Base-by-base conservation (phyloP, 2,329 filamentous ascomycete genomes). In the Pseudocercospora musae region DNA sequence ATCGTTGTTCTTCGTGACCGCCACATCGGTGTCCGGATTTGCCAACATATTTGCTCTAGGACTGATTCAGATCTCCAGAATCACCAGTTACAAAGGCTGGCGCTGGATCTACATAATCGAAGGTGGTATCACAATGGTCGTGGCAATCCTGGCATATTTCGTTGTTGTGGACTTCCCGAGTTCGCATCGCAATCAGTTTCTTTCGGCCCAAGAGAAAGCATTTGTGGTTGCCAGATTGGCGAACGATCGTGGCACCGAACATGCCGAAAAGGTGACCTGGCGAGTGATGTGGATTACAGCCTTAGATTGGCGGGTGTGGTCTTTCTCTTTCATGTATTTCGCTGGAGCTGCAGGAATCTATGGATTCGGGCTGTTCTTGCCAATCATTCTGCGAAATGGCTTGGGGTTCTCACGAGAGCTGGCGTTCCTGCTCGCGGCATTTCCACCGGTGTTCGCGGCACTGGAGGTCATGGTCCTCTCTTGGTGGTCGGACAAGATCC, bases 351-450 rank as follows among this genome's bases (percentile, higher is more conserved):
- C 88, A 13, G 84, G 89, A 55, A 82, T 83, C 2, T 94, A 94
- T 73, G 86, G 89, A 0, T 84, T 94, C 13, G 88, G 89, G 1
- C 93, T 90, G 74, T 93, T 93, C 72, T 77, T 94, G 5, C 90
- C 91, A 10, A 85, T 93, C 71, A 90, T 95, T 69, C 84, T 95
- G 10, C 70, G 71, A 8, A 67, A 76, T 15, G 81, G 82, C n/a
- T 84, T 93, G 80, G 83, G 84, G 13, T 92, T 90, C 78, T 79
- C 76, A 46, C 78, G 87, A 2, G 87, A 81, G 6, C 79, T 79
- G 46, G 80, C 89, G 0, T 89, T 92, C 75, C 90, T 89, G 72
- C 84, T 93, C 3, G 82, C 88, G 2, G 89, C 90, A 0, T 88
- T 88, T 0, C 87, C 88, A 0, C 90, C 88, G 70, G 84, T 77